phyloP scores from a whole-genome alignment of 768 basidiomycete species.

The Suillus hirtellus region DNA sequence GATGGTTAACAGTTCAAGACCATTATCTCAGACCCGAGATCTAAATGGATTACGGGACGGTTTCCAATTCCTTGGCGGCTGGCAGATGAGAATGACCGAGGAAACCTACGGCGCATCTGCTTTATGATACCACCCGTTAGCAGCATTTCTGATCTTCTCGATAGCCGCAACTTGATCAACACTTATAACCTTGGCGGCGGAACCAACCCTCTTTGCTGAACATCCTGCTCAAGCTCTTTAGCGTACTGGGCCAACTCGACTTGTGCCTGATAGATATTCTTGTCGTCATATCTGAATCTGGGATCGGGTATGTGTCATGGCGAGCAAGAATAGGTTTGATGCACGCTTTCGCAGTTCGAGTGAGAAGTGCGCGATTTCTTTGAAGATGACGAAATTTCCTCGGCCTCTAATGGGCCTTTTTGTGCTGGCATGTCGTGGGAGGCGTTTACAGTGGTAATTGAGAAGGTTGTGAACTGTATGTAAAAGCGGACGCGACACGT shows the following conservation, averaged over 20 bases:
- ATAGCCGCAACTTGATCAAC: constrained; percentile 41
- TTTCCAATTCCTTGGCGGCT: constrained; percentile 17
- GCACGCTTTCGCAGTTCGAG: constrained; percentile 37
- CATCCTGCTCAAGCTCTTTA: constrained; percentile 30
- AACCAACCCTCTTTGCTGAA: constrained; percentile 20
- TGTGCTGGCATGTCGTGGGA: constrained; percentile 16
- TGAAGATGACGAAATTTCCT: constrained; percentile 12
- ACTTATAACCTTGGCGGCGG: constrained; percentile 34
- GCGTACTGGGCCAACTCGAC: constrained; percentile 37
- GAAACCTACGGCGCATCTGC: constrained; percentile 45
- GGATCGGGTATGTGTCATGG: constrained; percentile 35
- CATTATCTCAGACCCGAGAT: too few species aligned
- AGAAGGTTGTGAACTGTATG: neutral
- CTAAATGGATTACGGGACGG: too few species aligned
- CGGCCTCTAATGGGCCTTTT: constrained; percentile 41
- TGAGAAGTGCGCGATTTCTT: constrained; percentile 33
- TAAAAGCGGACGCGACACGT: constrained; percentile 16
- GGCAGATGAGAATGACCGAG: neutral
- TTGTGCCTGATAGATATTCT: constrained; percentile 28
- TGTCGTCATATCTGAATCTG: constrained; percentile 29
- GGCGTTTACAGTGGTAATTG: neutral
- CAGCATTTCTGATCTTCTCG: constrained; percentile 45
- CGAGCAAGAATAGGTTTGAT: constrained; percentile 41
- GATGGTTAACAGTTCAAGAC: too few species aligned
- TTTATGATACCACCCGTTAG: constrained; percentile 49